These are phyloP conservation scores for Daldinia grandis DNA, from an alignment of 495 filamentous ascomycete species.

Conservation along the genomic window DNA sequence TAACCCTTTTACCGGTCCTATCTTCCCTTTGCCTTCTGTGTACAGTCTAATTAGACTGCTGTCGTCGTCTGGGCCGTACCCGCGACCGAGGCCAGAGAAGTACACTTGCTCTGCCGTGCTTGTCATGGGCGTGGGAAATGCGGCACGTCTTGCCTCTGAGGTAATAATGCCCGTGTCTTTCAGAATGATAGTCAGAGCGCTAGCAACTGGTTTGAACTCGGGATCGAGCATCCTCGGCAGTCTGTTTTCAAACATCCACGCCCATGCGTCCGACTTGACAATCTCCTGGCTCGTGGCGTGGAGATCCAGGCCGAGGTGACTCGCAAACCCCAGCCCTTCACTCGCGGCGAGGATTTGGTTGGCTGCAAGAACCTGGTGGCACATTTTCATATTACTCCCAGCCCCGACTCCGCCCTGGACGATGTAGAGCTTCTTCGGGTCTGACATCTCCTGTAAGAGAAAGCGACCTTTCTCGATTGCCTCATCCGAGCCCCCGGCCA, in stretches of 20 bases:
- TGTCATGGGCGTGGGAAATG: slow-evolving; percentile 74
- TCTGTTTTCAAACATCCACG: slow-evolving; percentile 86
- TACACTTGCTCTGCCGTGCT: slow-evolving; percentile 77
- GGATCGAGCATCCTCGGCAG: slow-evolving; percentile 70
- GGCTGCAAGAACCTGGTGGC: slow-evolving; percentile 82
- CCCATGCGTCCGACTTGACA: slow-evolving; percentile 67
- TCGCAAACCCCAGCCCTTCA: slow-evolving; percentile 79
- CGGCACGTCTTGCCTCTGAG: slow-evolving; percentile 64
- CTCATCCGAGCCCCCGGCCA: slow-evolving; percentile 70
- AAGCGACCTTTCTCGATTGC: slow-evolving; percentile 66
- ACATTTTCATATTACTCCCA: slow-evolving; percentile 89
- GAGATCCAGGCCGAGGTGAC: slow-evolving; percentile 70
- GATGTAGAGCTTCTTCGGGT: slow-evolving; percentile 71
- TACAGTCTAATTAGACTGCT: slow-evolving; percentile 74
- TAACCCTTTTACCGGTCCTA: slow-evolving; percentile 50
- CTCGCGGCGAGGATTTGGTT: slow-evolving; percentile 77
- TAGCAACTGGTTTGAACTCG: slow-evolving; percentile 71
- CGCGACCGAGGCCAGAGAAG: slow-evolving; percentile 64
- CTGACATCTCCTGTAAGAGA: slow-evolving; percentile 69
- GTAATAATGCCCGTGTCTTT: slow-evolving; percentile 87
- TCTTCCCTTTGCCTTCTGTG: slow-evolving; percentile 50
- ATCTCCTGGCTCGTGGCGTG: slow-evolving; percentile 64
- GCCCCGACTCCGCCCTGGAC: slow-evolving; percentile 77
- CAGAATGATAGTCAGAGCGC: slow-evolving; percentile 77
- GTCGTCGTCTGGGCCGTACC: slow-evolving; percentile 73